These are phyloP conservation scores for Ilex paraguariensis DNA, from an alignment of 305 asterid genomes.

Conservation along the genomic window DNA sequence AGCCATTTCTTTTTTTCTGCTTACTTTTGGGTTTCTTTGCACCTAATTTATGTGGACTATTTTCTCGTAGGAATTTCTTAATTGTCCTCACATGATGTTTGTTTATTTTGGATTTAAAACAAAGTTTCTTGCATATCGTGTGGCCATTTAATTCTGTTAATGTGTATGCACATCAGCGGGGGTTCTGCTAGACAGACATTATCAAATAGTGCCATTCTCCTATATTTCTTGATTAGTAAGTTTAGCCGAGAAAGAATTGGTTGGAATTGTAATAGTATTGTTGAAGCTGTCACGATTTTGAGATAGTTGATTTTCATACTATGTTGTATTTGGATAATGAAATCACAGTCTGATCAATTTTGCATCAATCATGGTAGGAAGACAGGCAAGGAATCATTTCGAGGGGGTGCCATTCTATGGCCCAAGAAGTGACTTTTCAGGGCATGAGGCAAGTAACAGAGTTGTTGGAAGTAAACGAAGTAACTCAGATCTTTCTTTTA, in stretches of 20 bases:
- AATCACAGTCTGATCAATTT: slow-evolving; percentile 27
- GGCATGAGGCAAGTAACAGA: slow-evolving; percentile 47
- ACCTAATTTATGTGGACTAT: slow-evolving; percentile 5
- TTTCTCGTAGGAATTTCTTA: neutral
- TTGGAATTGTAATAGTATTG: slow-evolving; percentile 1
- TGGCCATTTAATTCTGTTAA: too few species aligned
- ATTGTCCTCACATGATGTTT: neutral
- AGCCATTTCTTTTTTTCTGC: too few species aligned
- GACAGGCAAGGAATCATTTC: slow-evolving; percentile 53
- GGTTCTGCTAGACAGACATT: too few species aligned
- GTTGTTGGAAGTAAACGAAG: slow-evolving; percentile 66
- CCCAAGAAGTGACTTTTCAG: slow-evolving; percentile 59
- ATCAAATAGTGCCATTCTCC: too few species aligned
- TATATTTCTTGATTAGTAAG: too few species aligned
- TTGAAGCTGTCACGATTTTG: slow-evolving; percentile 9
- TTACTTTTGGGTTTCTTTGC: slow-evolving; percentile 9
- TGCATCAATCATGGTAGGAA: slow-evolving; percentile 48
- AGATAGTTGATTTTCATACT: neutral
- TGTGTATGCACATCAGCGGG: too few species aligned
- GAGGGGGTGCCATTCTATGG: slow-evolving; percentile 83
- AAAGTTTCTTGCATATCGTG: too few species aligned
- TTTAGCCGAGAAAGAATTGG: neutral
- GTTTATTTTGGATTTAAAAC: neutral
- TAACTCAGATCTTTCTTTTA: slow-evolving; percentile 55
- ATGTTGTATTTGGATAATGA: slow-evolving; percentile 5